Base-by-base conservation (phyloP, 805 yeast genomes). In the Lipomyces mesembrius region DNA sequence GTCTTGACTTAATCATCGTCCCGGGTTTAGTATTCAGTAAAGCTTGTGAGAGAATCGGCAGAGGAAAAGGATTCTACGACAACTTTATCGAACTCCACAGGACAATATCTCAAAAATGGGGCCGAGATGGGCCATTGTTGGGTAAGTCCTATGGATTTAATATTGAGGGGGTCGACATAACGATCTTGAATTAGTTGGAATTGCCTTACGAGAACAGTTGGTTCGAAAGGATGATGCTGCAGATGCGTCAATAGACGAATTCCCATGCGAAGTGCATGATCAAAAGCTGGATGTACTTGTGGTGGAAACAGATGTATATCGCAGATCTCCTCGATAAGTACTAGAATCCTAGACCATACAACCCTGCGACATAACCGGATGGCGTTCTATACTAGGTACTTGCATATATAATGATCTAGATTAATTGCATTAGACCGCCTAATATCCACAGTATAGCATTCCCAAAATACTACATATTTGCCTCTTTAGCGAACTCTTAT, bases 51-150 rank as follows among this genome's bases (percentile, higher is more conserved):
- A 76, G 99, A 61, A 75, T 94, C 60, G 99, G 99, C 0, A 96
- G 93, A 75, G 99, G 99, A 0, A 94, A 88, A 6, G 99, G 98
- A 0, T 93, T 85, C 77, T 94, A 94, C 76, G 98, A 94, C 76
- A 91, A 88, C 72, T 90, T 82, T 73, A 82, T 90, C 54, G 78
- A 81, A 59, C 78, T 89, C 61, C 86, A 86, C 71, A 32, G 68
- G 9, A 75, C 81, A 73, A 74, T 77, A 79, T 57, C 64, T n/a
- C 27, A 43, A 17, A 22, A 12, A 8, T 7, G 27, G 2, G 53
- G 27, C 3, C 35, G 32, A 20, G 20, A 20, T n/a, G 17, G 39
- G 22, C 67, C 67, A n/a, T 22, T 20, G 43, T 35, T 65, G 54
- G 62, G 68, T 65, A 58, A 27, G 58, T 35, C 27, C 4, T 37